phyloP scores from a whole-genome alignment of 257 asterid species.

The Leptodermis oblonga region DNA sequence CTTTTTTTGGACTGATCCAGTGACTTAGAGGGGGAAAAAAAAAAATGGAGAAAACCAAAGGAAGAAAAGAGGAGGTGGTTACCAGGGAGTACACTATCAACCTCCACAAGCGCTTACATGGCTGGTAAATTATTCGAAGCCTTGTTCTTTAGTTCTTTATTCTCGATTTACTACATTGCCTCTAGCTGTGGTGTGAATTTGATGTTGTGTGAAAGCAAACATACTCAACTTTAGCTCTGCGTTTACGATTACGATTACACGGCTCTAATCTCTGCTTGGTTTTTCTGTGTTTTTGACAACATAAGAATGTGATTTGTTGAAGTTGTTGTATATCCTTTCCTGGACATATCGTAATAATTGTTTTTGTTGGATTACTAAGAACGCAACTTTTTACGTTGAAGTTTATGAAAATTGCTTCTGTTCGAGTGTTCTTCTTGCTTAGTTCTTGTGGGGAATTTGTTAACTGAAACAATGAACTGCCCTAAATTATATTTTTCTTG shows the following conservation, averaged over 20 bases:
- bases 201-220: background rate
- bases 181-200: background rate
- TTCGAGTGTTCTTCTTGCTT: background rate
- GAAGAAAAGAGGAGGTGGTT: conserved; percentile 53
- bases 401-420: background rate
- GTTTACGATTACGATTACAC: too few species aligned
- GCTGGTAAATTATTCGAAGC: conserved; percentile 32
- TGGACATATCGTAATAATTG: background rate
- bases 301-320: background rate
- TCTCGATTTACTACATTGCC: background rate
- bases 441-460: background rate
- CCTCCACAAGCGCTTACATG: conserved; percentile 52
- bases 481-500: background rate
- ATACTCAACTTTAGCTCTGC: background rate
- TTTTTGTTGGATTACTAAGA: background rate
- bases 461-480: background rate
- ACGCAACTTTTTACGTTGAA: background rate
- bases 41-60: conserved; percentile 39
- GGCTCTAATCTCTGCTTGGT: background rate
- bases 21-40: conserved; percentile 10
- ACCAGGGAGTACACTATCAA: conserved; percentile 49
- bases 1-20: conserved; percentile 25
- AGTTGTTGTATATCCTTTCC: background rate
- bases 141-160: background rate
- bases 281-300: background rate